Percentiles rank a stretch among this genome's conserved stretches.
Conservation (phyloP, 768 basidiomycete species). For the Mycena albidolilacea region DNA sequence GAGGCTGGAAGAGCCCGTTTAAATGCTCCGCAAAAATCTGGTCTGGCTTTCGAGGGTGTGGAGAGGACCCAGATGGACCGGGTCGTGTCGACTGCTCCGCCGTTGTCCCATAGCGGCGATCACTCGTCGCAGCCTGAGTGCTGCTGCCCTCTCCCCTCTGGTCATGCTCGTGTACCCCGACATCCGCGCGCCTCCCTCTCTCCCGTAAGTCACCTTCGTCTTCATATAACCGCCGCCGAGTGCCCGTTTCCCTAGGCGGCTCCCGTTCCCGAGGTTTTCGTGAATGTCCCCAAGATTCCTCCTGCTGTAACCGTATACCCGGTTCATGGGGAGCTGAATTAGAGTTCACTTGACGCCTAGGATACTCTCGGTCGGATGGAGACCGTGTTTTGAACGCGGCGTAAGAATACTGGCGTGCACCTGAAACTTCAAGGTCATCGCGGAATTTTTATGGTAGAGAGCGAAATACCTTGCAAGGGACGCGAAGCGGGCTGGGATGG, state of each 20-base stretch:
- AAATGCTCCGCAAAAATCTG: constrained; percentile 67
- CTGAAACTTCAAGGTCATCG: constrained; percentile 15
- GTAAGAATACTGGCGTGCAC: constrained; percentile 32
- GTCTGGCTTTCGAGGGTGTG: constrained; percentile 34
- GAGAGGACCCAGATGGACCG: constrained; percentile 3
- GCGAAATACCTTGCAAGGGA: constrained; percentile 26
- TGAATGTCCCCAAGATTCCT: constrained; percentile 14
- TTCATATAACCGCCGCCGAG: constrained; percentile 10
- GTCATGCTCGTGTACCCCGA: constrained; percentile 15
- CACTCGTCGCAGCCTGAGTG: neutral
- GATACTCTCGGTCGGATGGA: constrained; percentile 21
- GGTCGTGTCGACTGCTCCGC: constrained; percentile 12
- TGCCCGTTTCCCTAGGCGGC: constrained; percentile 1
- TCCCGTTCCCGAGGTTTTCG: constrained; percentile 18
- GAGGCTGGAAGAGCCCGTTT: constrained; percentile 71
- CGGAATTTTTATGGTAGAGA: neutral
- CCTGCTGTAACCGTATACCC: constrained; percentile 28
- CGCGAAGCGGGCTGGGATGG: constrained; percentile 10
- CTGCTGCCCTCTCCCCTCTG: constrained; percentile 27
- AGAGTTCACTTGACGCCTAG: constrained; percentile 28
- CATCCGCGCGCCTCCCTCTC: constrained; percentile 21
- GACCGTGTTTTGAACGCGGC: constrained; percentile 40
- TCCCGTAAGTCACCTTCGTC: constrained; percentile 7
- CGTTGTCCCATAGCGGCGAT: constrained; percentile 6
- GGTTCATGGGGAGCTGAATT: constrained; percentile 31